Percentiles rank a stretch among this genome's conserved stretches.
Conservation (phyloP, 257 asterid genomes). For the Solanum gracilifrons region DNA sequence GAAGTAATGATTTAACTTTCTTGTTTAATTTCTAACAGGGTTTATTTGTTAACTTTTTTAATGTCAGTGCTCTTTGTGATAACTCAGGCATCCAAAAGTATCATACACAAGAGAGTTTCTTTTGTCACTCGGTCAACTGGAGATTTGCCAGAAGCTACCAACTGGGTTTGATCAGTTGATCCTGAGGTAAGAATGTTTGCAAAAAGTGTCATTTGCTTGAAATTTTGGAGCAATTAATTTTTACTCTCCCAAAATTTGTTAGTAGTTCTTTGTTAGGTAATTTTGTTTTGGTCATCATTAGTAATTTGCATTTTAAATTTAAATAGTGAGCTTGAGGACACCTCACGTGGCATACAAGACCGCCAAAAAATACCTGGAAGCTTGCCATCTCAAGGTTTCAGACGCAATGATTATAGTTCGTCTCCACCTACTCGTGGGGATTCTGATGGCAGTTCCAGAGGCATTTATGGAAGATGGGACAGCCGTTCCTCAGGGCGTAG, state of each 20-base stretch:
- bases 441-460: constrained; percentile 31
- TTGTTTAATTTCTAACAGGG: constrained; percentile 1
- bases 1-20: constrained; percentile 29
- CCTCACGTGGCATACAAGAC: constrained; percentile 39
- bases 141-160: constrained; percentile 70
- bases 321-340: constrained; percentile 57
- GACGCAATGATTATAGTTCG: constrained; percentile 50
- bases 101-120: constrained; percentile 59
- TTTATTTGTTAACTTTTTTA: constrained; percentile 6
- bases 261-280: not conserved
- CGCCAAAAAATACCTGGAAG: constrained; percentile 45
- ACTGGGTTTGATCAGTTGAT: constrained; percentile 43
- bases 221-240: not conserved
- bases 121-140: constrained; percentile 50
- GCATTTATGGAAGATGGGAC: constrained; percentile 67
- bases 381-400: constrained; percentile 39
- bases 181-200: constrained; percentile 29
- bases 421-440: constrained; percentile 81
- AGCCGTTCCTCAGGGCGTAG: constrained; percentile 54
- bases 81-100: constrained; percentile 48
- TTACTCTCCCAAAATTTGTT: not conserved
- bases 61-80: constrained; percentile 6
- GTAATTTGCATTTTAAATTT: not conserved
- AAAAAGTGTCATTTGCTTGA: not conserved
- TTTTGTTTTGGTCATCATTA: not conserved